phyloP scores from a whole-genome alignment of 129 eudicot species.

The Flaveria bidentis region DNA sequence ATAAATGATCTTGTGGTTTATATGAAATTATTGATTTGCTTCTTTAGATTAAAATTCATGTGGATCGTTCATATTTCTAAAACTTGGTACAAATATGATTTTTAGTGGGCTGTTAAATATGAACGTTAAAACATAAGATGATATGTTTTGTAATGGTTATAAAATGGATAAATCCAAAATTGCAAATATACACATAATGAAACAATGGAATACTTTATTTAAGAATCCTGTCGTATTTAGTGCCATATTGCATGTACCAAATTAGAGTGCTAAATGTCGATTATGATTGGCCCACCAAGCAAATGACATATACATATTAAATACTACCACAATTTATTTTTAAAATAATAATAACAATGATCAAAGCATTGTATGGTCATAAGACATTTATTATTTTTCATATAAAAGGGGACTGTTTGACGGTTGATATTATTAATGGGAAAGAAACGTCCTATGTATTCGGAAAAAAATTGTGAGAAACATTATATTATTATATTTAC shows the following conservation, averaged over 20 bases:
- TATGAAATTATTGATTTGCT: background rate
- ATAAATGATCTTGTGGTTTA: background rate
- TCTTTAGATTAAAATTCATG: background rate
- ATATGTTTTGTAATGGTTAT: background rate
- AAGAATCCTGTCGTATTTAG: slow-evolving; percentile 29
- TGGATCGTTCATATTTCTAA: background rate
- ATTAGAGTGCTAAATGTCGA: background rate
- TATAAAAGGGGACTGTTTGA: no score
- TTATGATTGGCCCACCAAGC: background rate
- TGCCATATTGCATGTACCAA: slow-evolving; percentile 39
- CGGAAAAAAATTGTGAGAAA: no score
- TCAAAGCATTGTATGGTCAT: background rate
- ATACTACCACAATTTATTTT: background rate
- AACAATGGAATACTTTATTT: slow-evolving; percentile 1
- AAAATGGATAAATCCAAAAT: background rate
- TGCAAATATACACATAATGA: background rate
- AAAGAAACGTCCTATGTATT: no score
- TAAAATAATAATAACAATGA: background rate
- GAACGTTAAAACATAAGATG: no score
- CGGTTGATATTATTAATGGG: no score
- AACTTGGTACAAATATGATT: background rate
- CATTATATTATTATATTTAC: no score
- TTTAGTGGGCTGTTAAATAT: background rate
- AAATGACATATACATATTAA: background rate
- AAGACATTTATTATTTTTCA: no score